Base-by-base conservation (phyloP, 2,329 filamentous ascomycete genomes). In the Stemphylium lycopersici region DNA sequence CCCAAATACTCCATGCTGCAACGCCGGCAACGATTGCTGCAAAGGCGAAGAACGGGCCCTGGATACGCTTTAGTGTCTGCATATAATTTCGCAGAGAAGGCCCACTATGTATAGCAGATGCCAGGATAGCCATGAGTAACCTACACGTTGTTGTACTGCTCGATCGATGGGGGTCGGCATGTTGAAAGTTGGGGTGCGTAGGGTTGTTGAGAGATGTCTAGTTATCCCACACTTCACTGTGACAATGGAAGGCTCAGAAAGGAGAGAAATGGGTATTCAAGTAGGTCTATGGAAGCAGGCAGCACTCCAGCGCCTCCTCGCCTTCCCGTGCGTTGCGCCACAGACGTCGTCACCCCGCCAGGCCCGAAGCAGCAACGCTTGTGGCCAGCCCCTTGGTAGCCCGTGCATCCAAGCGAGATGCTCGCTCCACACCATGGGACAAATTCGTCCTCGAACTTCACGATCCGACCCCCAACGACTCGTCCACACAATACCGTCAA, bases 1-100 rank as follows among this genome's bases (percentile, higher is more conserved):
- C 91, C 87, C 90, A 96, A 66, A 97, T 93, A 15, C 85, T 84
- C 88, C 90, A 96, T 37, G 85, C 86, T 13, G 91, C 89, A 2
- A 89, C 91, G 2, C 90, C 91, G 6, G 90, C 90, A 12, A 97
- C 84, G 47, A 96, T 83, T 8, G 90, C 90, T 4, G 89, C 87
- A 71, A 97, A 97, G 15, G 70, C 73, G 40, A 77, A 72, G 57
- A 77, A 76, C 12, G 74, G 71, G 8, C 62, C 63, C 71, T 75
- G 37, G 0, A 6, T 5, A 3, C 3, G 20, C 2, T 33, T 63
- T 33, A 66, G 52, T 18, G 45, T 39, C 16, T 16, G 18, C 31
- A 16, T n/a, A 20, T 15, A 7, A 32, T 4, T 12, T 11, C 16
- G 42, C 42, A 26, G 32, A 53, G 36, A 53, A 60, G 44, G 59